Percentiles rank a stretch among this genome's conserved stretches.
Evolutionary conservation across 129 eudicot species (phyloP).

Genomic region (Ambrosia artemisiifolia): DNA sequence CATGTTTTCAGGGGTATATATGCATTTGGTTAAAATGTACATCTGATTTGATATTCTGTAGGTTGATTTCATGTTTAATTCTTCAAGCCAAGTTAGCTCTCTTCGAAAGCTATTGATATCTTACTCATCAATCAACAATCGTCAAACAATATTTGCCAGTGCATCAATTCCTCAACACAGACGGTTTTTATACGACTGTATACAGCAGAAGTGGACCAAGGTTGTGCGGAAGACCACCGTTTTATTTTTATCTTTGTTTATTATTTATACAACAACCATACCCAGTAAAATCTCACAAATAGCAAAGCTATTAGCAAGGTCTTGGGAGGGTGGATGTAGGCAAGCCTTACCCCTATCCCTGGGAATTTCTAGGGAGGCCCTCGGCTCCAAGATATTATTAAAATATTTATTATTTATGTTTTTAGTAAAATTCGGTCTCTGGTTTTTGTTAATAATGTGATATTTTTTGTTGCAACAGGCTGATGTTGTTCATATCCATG

Average conservation of each 20-base stretch:
- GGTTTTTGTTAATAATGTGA: conserved; percentile 7
- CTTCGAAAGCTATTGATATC: conserved; percentile 67
- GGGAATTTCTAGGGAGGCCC: no score
- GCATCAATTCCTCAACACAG: conserved; percentile 96
- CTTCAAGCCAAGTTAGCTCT: conserved; percentile 68
- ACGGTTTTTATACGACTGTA: conserved; percentile 76
- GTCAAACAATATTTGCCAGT: conserved; percentile 91
- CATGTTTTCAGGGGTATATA: neutral
- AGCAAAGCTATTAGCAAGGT: no score
- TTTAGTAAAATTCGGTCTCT: neutral
- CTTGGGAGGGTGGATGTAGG: no score
- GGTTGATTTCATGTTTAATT: conserved; percentile 96
- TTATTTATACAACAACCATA: no score
- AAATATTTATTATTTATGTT: neutral
- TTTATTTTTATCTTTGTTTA: neutral
- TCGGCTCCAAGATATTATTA: no score
- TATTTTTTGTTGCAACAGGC: conserved; percentile 43
- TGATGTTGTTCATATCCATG: conserved; percentile 80
- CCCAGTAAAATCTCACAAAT: no score
- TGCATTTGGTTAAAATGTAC: neutral
- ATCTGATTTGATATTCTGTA: conserved; percentile 22
- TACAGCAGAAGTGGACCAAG: conserved; percentile 98
- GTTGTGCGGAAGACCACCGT: conserved; percentile 36
- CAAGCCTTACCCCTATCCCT: no score
- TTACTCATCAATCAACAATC: conserved; percentile 56